Percentiles rank a stretch among this genome's conserved stretches.
Conservation (phyloP, 306 rosid genomes). For the Comarum palustre region DNA sequence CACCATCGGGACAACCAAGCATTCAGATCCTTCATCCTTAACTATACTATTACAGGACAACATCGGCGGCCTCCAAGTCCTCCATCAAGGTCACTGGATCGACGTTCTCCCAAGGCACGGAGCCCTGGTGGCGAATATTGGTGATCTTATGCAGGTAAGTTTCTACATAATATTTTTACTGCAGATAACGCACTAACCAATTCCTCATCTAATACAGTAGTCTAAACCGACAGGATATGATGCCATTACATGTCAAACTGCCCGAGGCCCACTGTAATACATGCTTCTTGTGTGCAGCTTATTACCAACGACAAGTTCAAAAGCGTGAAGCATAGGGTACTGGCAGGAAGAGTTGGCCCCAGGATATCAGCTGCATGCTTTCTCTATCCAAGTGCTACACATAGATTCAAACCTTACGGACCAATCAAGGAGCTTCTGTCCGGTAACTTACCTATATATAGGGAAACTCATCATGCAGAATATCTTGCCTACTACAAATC, state of each 20-base stretch:
- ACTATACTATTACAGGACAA: slow-evolving; percentile 71
- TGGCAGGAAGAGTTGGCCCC: slow-evolving; percentile 51
- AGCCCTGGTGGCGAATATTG: slow-evolving; percentile 63
- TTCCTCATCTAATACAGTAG: not conserved
- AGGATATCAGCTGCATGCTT: slow-evolving; percentile 71
- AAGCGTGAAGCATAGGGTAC: slow-evolving; percentile 71
- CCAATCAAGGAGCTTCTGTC: slow-evolving; percentile 57
- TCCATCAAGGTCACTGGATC: slow-evolving; percentile 63
- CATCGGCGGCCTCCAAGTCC: slow-evolving; percentile 74
- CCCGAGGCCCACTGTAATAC: not conserved
- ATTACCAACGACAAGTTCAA: slow-evolving; percentile 72
- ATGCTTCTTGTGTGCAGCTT: slow-evolving; percentile 35
- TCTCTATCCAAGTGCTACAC: slow-evolving; percentile 52
- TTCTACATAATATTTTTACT: not conserved
- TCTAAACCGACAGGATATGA: not conserved
- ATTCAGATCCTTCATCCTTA: slow-evolving; percentile 70
- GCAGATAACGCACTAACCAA: not conserved
- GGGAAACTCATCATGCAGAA: slow-evolving; percentile 45
- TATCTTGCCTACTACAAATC: slow-evolving; percentile 52
- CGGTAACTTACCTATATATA: slow-evolving; percentile 50
- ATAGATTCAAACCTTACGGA: slow-evolving; percentile 39
- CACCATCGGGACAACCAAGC: slow-evolving; percentile 66
- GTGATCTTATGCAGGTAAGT: slow-evolving; percentile 74
- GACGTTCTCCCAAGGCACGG: slow-evolving; percentile 51
- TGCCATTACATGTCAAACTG: not conserved